These are phyloP conservation scores for Ophiostoma sp. DNA, from an alignment of 2,329 filamentous ascomycete genomes.

Conservation along the genomic window DNA sequence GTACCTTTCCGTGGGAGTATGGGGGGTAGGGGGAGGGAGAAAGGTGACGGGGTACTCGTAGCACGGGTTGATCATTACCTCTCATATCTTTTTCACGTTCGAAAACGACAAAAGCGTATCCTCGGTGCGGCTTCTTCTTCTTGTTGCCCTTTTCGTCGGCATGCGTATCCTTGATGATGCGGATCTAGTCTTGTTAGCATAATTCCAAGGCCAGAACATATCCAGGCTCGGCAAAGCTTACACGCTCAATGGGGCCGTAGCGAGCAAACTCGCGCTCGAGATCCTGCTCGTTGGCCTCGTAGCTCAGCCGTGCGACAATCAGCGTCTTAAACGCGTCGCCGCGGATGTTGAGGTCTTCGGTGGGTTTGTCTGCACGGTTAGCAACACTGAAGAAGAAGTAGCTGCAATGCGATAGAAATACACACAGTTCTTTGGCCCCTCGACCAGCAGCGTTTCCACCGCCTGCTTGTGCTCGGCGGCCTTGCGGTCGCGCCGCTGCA, in stretches of 20 bases:
- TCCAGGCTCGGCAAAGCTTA: slow-evolving; percentile 40
- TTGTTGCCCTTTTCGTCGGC: slow-evolving; percentile 65
- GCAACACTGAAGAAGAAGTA: not conserved
- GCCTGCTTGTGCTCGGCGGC: slow-evolving; percentile 72
- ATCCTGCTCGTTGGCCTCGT: slow-evolving; percentile 82
- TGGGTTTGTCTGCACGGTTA: slow-evolving; percentile 61
- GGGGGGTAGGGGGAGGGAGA: slow-evolving; percentile 32
- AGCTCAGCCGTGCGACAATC: slow-evolving; percentile 84
- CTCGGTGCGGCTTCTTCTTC: slow-evolving; percentile 74
- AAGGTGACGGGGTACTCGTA: not conserved
- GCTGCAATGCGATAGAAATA: slow-evolving; percentile 10
- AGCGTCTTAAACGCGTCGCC: slow-evolving; percentile 94
- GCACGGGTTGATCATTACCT: slow-evolving; percentile 58
- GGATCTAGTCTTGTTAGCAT: slow-evolving; percentile 56
- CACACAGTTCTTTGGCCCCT: slow-evolving; percentile 61
- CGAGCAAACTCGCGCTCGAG: slow-evolving; percentile 89
- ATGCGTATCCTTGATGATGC: slow-evolving; percentile 75
- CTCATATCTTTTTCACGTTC: slow-evolving; percentile 98
- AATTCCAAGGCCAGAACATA: slow-evolving; percentile 6
- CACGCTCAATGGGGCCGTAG: slow-evolving; percentile 88
- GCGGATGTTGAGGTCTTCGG: slow-evolving; percentile 78
- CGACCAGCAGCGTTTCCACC: slow-evolving; percentile 57
- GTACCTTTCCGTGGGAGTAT: slow-evolving; percentile 32
- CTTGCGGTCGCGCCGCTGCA: slow-evolving; percentile 78
- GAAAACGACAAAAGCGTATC: slow-evolving; percentile 95